These are phyloP conservation scores for Barnettozyma hawaiiensis DNA, from an alignment of 1,139 yeast genomes.

Conservation along the genomic window DNA sequence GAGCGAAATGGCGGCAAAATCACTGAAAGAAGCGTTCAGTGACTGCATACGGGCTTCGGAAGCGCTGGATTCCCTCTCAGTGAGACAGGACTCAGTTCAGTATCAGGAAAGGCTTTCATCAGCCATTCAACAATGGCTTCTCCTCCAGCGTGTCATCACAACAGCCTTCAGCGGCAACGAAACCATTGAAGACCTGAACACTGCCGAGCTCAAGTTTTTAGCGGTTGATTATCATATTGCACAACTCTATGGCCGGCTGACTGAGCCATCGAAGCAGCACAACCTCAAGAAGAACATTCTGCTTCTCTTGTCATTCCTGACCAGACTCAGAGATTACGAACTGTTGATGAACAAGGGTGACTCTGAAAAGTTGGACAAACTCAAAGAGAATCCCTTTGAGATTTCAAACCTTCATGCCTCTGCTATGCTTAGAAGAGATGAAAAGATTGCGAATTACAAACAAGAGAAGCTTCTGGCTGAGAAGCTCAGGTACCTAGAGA, in stretches of 20 bases:
- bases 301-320: conserved; percentile 42
- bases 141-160: conserved; percentile 31
- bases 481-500: conserved; percentile 37
- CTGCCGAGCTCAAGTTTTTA: conserved; percentile 50
- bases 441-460: conserved; percentile 66
- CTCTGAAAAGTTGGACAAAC: conserved; percentile 34
- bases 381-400: conserved; percentile 35
- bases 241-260: conserved; percentile 15
- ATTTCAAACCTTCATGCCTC: conserved; percentile 34
- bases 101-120: conserved; percentile 28
- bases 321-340: conserved; percentile 36
- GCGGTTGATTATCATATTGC: conserved; percentile 50
- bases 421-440: conserved; percentile 56
- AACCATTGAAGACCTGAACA: conserved; percentile 48
- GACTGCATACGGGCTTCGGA: not conserved
- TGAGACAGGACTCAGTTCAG: conserved; percentile 32
- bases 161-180: conserved; percentile 61
- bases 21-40: conserved; percentile 8
- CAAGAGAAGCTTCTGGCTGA: conserved; percentile 49
- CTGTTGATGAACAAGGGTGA: conserved; percentile 41
- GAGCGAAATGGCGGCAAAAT: too few relatives aligned
- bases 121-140: conserved; percentile 26
- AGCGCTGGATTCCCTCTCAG: not conserved
- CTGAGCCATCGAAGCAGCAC: conserved; percentile 30
- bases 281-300: conserved; percentile 40